These are phyloP conservation scores for Yamadazyma oceani DNA, from an alignment of 1,139 yeast genomes.

Conservation along the genomic window DNA sequence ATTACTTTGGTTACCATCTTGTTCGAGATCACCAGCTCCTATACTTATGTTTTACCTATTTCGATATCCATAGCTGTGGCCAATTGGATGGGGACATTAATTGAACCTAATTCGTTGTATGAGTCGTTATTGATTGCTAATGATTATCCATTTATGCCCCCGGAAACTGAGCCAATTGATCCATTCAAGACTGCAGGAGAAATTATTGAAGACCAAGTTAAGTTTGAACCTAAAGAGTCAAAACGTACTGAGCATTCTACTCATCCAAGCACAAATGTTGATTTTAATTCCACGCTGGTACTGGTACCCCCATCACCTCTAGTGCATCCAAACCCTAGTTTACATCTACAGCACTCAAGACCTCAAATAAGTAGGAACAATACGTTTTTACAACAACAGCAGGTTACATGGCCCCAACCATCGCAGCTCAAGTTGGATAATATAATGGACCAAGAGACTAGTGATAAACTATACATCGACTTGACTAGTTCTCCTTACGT, in stretches of 20 bases:
- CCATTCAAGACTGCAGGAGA: constrained; percentile 38
- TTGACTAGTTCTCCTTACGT: constrained; percentile 39
- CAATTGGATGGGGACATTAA: constrained; percentile 56
- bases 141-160: constrained; percentile 55
- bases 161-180: constrained; percentile 39
- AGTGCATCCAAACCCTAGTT: background rate
- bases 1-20: constrained; percentile 59
- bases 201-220: constrained; percentile 29
- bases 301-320: constrained; percentile 1
- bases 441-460: constrained; percentile 6
- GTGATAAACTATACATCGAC: constrained; percentile 33
- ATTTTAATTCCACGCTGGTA: background rate
- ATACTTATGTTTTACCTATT: constrained; percentile 60
- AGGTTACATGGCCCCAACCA: background rate
- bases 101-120: constrained; percentile 55
- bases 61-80: constrained; percentile 58
- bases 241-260: background rate
- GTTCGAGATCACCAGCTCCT: constrained; percentile 61
- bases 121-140: constrained; percentile 50
- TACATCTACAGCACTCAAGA: background rate
- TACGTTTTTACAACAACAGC: constrained; percentile 9
- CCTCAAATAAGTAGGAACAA: constrained; percentile 7
- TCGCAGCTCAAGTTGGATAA: background rate
- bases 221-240: constrained; percentile 4
- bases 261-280: no score